Base-by-base conservation (phyloP, 352 stramenopile genomes). In the Pythium phragmitis region DNA sequence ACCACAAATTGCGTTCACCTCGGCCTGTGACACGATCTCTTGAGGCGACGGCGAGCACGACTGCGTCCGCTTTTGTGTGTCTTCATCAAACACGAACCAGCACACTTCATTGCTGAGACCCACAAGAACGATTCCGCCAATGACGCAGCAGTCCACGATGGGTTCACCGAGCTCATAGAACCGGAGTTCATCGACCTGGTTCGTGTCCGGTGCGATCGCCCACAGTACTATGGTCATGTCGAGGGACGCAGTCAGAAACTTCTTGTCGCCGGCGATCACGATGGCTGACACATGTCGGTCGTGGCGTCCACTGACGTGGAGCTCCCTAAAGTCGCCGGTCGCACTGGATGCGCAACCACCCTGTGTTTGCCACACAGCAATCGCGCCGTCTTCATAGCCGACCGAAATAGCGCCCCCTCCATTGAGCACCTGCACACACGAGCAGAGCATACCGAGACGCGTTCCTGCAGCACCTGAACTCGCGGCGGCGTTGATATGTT, bases 201-300 rank as follows among this genome's bases (percentile, higher is more conserved):
- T 55, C 37, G 47, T 52, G 1, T 68, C 57, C 0, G 41, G 60
- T 3, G 28, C 16, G 19, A 87, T 76, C 9, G 55, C 14, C 82
- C 82, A 91, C 1, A 88, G 46, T 50, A 91, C 79, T 4, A 85
- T 62, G 7, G 75, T 89, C 80, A 87, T 88, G 39, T 91, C 82
- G 8, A 88, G 54, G 0, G 82, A 91, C 7, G 72, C 75, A 6
- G 68, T 79, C 7, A 87, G 9, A 45, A 91, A 86, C 13, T 71
- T 53, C 4, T 39, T 1, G 7, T 56, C 65, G 4, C 60, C 48
- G 16, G 70, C 30, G n/a, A 61, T 16, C 30, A 46, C 66, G 17
- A 90, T 73, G 1, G 58, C 67, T 1, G 79, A 71, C 1, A 91
- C 68, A 3, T 73, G 63, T 1, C 76, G 72, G 21, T 84, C 79